These are phyloP conservation scores for Butyriboletus regius DNA, from an alignment of 1,284 basidiomycete species.

Conservation along the genomic window DNA sequence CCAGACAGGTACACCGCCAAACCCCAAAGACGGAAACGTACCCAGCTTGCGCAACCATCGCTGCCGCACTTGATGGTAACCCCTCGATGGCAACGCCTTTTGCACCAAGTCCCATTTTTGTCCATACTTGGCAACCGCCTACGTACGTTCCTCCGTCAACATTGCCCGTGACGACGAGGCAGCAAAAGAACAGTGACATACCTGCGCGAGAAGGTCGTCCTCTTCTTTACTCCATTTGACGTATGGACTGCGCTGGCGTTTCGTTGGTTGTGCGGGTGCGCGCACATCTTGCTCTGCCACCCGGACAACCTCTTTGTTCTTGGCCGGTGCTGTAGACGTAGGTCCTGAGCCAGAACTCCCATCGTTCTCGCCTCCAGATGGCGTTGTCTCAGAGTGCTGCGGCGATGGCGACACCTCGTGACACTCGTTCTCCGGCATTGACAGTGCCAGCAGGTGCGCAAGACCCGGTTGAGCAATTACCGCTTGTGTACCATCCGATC, in stretches of 20 bases:
- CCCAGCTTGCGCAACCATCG: slow-evolving; percentile 37
- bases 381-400: slow-evolving; percentile 7
- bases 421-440: neutral
- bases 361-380: slow-evolving; percentile 1
- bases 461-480: neutral
- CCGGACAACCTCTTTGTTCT: slow-evolving; percentile 23
- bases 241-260: slow-evolving; percentile 36
- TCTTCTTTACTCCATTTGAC: slow-evolving; percentile 38
- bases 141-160: neutral
- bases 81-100: slow-evolving; percentile 35
- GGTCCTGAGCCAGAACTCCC: neutral
- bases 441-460: neutral
- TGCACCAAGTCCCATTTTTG: slow-evolving; percentile 40
- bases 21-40: slow-evolving; percentile 7
- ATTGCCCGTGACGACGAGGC: no score
- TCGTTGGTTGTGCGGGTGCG: slow-evolving; percentile 3
- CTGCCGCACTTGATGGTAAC: slow-evolving; percentile 37
- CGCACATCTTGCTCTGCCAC: slow-evolving; percentile 20
- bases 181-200: slow-evolving; percentile 6
- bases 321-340: neutral
- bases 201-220: slow-evolving; percentile 36
- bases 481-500: neutral
- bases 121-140: slow-evolving; percentile 37
- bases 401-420: slow-evolving; percentile 2
- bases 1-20: no score